Evolutionary conservation across 2,329 filamentous ascomycete species (phyloP).

Genomic region (Fusarium mexicanum): DNA sequence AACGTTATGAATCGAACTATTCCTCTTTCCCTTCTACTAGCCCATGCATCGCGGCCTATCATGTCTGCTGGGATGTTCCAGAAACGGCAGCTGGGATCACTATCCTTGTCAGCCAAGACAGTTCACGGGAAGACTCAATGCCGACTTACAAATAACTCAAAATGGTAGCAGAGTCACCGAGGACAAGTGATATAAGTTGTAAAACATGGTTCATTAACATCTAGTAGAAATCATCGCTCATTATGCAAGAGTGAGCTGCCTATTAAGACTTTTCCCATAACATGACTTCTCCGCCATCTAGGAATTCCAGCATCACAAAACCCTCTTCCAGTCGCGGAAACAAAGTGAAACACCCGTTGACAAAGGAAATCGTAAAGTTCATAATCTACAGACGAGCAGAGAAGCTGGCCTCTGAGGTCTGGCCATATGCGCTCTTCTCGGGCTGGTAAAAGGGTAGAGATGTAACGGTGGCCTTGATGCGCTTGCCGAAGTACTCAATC

Average conservation of each 20-base stretch:
- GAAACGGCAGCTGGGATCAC: not conserved
- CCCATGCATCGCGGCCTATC: not conserved
- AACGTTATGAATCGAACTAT: not conserved
- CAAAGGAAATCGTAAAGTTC: conserved; percentile 6
- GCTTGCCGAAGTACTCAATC: conserved; percentile 69
- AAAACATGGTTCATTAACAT: conserved; percentile 17
- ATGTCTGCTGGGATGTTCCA: not conserved
- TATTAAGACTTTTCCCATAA: not conserved
- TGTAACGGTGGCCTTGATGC: conserved; percentile 63
- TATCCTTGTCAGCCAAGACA: not conserved
- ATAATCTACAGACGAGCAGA: conserved; percentile 26
- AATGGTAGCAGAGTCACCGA: no score
- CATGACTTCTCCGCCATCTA: not conserved
- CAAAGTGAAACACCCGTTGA: not conserved
- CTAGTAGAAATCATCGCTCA: conserved; percentile 18
- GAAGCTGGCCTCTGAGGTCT: conserved; percentile 2
- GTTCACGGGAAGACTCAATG: not conserved
- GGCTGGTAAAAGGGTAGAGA: conserved; percentile 53
- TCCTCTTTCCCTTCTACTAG: not conserved
- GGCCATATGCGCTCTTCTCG: conserved; percentile 27
- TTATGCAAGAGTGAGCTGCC: conserved; percentile 26
- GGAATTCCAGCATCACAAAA: not conserved
- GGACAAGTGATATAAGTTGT: not conserved
- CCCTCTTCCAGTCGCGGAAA: not conserved
- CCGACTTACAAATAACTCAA: not conserved